Evolutionary conservation across 805 yeast species (phyloP).

Genomic region (Metschnikowia santaceciliae): DNA sequence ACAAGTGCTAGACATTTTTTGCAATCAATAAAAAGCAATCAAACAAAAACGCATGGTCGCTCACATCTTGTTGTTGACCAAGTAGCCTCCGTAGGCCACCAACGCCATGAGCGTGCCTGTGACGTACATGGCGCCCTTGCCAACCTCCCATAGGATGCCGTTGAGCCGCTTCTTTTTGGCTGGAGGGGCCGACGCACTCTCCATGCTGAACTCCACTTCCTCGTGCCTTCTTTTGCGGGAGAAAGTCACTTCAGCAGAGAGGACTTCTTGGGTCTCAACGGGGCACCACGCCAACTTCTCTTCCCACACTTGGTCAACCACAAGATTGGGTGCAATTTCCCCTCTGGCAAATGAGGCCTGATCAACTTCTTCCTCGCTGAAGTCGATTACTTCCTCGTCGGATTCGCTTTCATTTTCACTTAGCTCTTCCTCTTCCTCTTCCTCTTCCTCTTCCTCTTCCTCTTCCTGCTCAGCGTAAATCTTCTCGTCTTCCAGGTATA

Average conservation of each 20-base stretch:
- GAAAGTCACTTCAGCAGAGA: not conserved
- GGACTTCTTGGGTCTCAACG: not conserved
- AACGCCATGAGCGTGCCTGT: slow-evolving; percentile 31
- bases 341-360: too few relatives aligned
- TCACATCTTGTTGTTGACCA: slow-evolving; percentile 3
- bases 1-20: not conserved
- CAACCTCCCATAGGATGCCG: slow-evolving; percentile 26
- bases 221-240: slow-evolving; percentile 10
- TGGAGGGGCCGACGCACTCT: not conserved
- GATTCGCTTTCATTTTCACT: not conserved
- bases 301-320: not conserved
- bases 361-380: not conserved
- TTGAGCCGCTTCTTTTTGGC: slow-evolving; percentile 17
- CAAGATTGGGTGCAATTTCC: not conserved
- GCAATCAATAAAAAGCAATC: not conserved
- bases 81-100: slow-evolving; percentile 33
- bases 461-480: too few relatives aligned
- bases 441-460: too few relatives aligned
- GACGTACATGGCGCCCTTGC: slow-evolving; percentile 31
- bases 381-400: not conserved
- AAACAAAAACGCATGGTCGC: not conserved
- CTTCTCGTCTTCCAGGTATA: too few relatives aligned
- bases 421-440: too few relatives aligned
- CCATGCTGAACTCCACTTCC: slow-evolving; percentile 4
- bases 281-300: not conserved